A percentile compares a stretch with the other conserved stretches of the same genome.
Conservation (phyloP, 2,329 filamentous ascomycete species). For the Exophiala phaeomuriformis region DNA sequence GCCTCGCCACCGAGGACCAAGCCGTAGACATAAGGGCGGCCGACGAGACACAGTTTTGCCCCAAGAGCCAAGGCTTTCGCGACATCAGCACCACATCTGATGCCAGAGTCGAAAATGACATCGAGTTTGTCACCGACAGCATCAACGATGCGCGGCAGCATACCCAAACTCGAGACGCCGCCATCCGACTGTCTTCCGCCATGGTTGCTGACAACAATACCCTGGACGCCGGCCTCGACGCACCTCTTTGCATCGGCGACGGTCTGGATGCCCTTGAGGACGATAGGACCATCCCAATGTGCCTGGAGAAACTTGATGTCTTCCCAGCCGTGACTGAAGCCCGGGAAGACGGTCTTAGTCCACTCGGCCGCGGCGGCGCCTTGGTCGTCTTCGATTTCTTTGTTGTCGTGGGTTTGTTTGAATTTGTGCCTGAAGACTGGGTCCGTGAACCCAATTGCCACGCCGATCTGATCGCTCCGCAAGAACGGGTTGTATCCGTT, state of each 20-base stretch:
- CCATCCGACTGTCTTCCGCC: conserved; percentile 41
- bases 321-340: conserved; percentile 45
- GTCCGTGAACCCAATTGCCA: conserved; percentile 58
- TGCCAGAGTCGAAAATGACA: conserved; percentile 43
- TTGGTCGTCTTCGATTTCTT: conserved; percentile 43
- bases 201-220: conserved; percentile 46
- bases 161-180: conserved; percentile 38
- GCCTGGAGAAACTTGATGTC: conserved; percentile 52
- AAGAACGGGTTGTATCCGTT: conserved; percentile 50
- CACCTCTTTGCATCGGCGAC: conserved; percentile 36
- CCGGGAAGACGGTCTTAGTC: conserved; percentile 48
- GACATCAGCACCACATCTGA: conserved; percentile 42
- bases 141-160: conserved; percentile 51
- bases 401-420: conserved; percentile 32
- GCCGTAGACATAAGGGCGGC: conserved; percentile 48
- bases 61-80: conserved; percentile 45
- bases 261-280: conserved; percentile 50
- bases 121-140: conserved; percentile 31
- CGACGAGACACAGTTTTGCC: conserved; percentile 48
- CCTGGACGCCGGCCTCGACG: conserved; percentile 38
- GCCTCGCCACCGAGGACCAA: conserved; percentile 49
- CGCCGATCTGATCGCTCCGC: conserved; percentile 44
- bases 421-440: conserved; percentile 57
- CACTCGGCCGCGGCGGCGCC: conserved; percentile 47
- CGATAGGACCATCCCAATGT: conserved; percentile 58